Conservation (phyloP, 1,284 basidiomycete genomes). For the Trametes polyzona region DNA sequence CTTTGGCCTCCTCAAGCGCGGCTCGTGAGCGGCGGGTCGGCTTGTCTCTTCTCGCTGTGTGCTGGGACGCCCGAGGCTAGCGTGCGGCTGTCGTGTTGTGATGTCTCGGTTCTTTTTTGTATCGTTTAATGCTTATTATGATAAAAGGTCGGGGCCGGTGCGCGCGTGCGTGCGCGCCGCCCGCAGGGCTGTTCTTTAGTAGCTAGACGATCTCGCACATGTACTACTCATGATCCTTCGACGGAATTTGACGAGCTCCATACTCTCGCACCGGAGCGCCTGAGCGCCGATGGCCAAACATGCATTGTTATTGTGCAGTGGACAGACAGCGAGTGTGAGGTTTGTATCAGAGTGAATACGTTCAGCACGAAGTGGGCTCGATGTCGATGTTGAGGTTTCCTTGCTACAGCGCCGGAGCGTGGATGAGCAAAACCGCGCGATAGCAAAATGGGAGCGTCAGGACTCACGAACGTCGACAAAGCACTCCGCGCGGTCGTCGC, state of each 20-base stretch:
- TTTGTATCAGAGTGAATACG: too few relatives aligned
- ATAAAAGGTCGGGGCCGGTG: constrained; percentile 2
- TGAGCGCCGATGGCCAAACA: too few relatives aligned
- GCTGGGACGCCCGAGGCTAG: not conserved
- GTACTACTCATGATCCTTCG: constrained; percentile 3
- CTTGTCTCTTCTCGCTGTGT: not conserved
- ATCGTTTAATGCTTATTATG: constrained; percentile 5
- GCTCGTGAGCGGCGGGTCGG: not conserved
- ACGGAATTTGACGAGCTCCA: constrained; percentile 1
- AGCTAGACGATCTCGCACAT: not conserved
- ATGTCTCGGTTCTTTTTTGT: too few relatives aligned
- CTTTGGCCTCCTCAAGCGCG: constrained; percentile 36
- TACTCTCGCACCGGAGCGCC: too few relatives aligned
- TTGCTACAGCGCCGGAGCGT: constrained; percentile 18
- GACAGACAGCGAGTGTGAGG: too few relatives aligned
- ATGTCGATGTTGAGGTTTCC: constrained; percentile 33
- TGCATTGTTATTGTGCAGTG: too few relatives aligned
- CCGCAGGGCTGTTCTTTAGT: not conserved
- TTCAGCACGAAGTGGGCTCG: constrained; percentile 25
- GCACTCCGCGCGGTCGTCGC: constrained; percentile 31
- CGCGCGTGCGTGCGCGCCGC: not conserved
- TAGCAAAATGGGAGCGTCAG: not conserved
- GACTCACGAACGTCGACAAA: constrained; percentile 34
- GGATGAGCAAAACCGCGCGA: not conserved
- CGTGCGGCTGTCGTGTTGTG: too few relatives aligned